Percentiles rank a stretch among this genome's conserved stretches.
Conservation (phyloP, 768 basidiomycete species). For the Termitomyces sp. region DNA sequence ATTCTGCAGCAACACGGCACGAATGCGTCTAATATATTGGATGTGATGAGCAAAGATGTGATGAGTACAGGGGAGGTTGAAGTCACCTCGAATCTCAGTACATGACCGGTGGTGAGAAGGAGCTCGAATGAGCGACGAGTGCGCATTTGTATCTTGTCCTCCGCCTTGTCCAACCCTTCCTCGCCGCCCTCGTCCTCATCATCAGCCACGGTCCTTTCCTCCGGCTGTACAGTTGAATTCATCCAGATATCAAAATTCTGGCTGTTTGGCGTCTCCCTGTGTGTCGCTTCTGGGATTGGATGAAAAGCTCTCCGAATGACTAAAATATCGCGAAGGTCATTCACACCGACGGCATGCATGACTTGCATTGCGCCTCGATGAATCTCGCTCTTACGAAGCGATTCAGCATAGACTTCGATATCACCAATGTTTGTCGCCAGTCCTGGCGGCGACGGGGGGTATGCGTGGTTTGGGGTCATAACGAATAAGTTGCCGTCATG, state of each 20-base stretch:
- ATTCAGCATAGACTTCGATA: slow-evolving; percentile 24
- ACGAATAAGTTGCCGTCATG: slow-evolving; percentile 74
- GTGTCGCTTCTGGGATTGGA: slow-evolving; percentile 27
- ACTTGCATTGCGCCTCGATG: slow-evolving; percentile 61
- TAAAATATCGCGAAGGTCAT: slow-evolving; percentile 68
- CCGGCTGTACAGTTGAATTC: slow-evolving; percentile 27
- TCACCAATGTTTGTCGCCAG: slow-evolving; percentile 23
- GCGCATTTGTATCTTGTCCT: slow-evolving; percentile 39
- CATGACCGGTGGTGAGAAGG: slow-evolving; percentile 57
- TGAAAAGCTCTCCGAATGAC: slow-evolving; percentile 62
- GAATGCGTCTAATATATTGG: slow-evolving; percentile 49
- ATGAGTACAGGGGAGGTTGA: neutral
- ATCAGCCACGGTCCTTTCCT: slow-evolving; percentile 42
- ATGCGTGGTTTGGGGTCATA: slow-evolving; percentile 41
- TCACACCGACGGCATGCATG: slow-evolving; percentile 55
- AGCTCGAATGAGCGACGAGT: slow-evolving; percentile 77
- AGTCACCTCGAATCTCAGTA: slow-evolving; percentile 75
- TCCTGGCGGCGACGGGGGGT: slow-evolving; percentile 70
- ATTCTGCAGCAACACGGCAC: slow-evolving; percentile 65
- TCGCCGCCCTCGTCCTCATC: slow-evolving; percentile 64
- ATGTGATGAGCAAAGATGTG: neutral
- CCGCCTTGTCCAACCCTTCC: slow-evolving; percentile 34
- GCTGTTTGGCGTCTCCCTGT: slow-evolving; percentile 24
- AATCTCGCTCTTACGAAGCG: slow-evolving; percentile 47
- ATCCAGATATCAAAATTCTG: slow-evolving; percentile 28